Evolutionary conservation across 139 green algal species (phyloP).

Genomic region (Closterium sp.): DNA sequence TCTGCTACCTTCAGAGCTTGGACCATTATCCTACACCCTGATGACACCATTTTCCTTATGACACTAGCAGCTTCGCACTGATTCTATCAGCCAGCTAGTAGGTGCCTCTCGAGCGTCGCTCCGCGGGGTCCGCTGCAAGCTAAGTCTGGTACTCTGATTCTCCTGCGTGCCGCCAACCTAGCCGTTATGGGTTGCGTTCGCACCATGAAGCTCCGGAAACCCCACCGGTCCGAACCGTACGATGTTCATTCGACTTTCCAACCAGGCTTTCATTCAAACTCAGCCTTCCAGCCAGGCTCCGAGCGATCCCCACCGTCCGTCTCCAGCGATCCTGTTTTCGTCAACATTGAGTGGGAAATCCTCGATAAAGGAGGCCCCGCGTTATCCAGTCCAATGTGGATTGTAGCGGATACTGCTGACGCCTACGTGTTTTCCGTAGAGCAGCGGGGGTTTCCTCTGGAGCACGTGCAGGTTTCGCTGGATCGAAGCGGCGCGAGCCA

Average conservation of each 20-base stretch:
- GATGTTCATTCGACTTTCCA: not conserved
- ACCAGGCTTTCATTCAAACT: not conserved
- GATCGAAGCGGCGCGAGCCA: not conserved
- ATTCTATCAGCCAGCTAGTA: not conserved
- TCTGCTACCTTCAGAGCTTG: not conserved
- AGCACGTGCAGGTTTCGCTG: not conserved
- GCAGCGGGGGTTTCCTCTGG: no score
- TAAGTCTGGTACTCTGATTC: not conserved
- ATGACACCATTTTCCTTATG: no score
- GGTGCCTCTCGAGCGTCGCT: not conserved
- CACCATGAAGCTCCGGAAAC: not conserved
- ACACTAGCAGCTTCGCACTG: not conserved
- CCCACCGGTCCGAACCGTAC: not conserved
- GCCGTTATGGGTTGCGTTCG: not conserved
- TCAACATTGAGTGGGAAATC: not conserved
- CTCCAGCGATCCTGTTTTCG: not conserved
- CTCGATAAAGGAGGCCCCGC: not conserved
- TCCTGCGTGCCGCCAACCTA: not conserved
- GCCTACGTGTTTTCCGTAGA: not conserved
- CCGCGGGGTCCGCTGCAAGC: not conserved
- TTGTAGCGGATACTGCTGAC: not conserved
- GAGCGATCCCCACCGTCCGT: not conserved
- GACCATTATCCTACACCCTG: not conserved
- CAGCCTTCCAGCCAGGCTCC: not conserved
- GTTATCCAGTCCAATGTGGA: not conserved